These are phyloP conservation scores for Pleurotus ostreatus DNA, from an alignment of 768 basidiomycete species.

Conservation along the genomic window DNA sequence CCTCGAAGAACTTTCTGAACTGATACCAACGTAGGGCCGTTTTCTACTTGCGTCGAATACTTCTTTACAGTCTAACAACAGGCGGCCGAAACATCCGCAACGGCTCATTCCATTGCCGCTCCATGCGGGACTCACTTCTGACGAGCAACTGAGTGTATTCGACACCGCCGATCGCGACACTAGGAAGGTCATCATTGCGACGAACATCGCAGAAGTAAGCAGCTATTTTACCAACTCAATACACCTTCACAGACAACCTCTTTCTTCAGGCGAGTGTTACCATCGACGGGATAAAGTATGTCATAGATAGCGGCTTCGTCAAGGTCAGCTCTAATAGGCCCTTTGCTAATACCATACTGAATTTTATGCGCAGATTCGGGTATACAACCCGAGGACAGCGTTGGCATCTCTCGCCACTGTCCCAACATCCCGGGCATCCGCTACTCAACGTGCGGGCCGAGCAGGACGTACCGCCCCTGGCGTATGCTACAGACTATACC, in stretches of 20 bases:
- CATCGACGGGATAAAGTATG: constrained; percentile 92
- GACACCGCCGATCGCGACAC: constrained; percentile 67
- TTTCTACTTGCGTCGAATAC: constrained; percentile 4
- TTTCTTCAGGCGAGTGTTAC: constrained; percentile 81
- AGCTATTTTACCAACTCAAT: constrained; percentile 4
- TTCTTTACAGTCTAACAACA: constrained; percentile 16
- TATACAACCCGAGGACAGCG: constrained; percentile 81
- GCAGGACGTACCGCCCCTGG: constrained; percentile 93
- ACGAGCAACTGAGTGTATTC: constrained; percentile 87
- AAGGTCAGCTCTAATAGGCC: constrained; percentile 75
- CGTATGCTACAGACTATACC: constrained; percentile 89
- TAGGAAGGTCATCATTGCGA: constrained; percentile 88
- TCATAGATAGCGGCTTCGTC: constrained; percentile 92
- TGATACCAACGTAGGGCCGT: constrained; percentile 58
- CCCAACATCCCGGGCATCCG: constrained; percentile 84
- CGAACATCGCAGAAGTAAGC: constrained; percentile 90
- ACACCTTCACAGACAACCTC: not conserved
- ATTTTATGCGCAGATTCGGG: constrained; percentile 64
- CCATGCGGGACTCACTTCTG: constrained; percentile 84
- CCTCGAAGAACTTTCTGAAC: constrained; percentile 74
- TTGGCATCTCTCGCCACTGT: constrained; percentile 83
- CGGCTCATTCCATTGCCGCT: constrained; percentile 70
- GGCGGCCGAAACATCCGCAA: constrained; percentile 50
- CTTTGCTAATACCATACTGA: too few relatives aligned
- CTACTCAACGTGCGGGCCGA: constrained; percentile 89